Percentiles rank a stretch among this genome's conserved stretches.
Evolutionary conservation across 441 rosid genomes (phyloP).

Genomic region (Jatropha podagrica): DNA sequence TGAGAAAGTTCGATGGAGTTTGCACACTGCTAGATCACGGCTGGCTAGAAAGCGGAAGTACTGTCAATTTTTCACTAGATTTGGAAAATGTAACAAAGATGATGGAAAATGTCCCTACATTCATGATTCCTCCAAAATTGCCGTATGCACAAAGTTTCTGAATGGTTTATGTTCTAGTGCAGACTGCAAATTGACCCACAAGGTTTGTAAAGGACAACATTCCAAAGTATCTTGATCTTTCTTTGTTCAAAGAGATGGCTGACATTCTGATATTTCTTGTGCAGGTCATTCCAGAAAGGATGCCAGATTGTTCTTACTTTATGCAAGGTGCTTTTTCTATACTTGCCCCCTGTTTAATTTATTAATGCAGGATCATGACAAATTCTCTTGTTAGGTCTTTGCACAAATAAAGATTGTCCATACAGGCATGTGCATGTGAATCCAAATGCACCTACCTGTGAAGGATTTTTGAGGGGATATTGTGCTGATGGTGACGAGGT

Average conservation of each 20-base stretch:
- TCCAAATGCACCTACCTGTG: conserved; percentile 77
- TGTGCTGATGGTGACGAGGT: conserved; percentile 96
- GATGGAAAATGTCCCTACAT: conserved; percentile 92
- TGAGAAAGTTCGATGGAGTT: conserved; percentile 97
- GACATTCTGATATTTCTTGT: conserved; percentile 28
- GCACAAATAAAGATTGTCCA: conserved; percentile 77
- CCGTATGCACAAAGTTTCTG: conserved; percentile 94
- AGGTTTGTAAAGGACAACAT: conserved; percentile 50
- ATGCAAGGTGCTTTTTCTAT: conserved; percentile 65
- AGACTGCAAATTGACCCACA: conserved; percentile 92
- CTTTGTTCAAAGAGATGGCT: conserved; percentile 5
- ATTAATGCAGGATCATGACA: conserved; percentile 29
- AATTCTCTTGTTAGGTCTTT: conserved; percentile 62
- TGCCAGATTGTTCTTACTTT: conserved; percentile 98
- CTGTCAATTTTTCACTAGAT: conserved; percentile 96
- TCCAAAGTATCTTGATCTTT: conserved; percentile 21
- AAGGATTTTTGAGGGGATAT: conserved; percentile 89
- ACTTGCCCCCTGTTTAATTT: conserved; percentile 18
- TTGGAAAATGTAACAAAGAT: conserved; percentile 96
- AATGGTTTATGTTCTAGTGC: conserved; percentile 73
- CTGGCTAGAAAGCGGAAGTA: conserved; percentile 80
- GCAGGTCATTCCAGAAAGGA: conserved; percentile 97
- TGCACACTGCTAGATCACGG: conserved; percentile 88
- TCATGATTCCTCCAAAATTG: conserved; percentile 91
- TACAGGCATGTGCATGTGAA: conserved; percentile 96